Conservation (phyloP, 2,329 filamentous ascomycete genomes). For the Monilinia vaccinii-corymbosi region DNA sequence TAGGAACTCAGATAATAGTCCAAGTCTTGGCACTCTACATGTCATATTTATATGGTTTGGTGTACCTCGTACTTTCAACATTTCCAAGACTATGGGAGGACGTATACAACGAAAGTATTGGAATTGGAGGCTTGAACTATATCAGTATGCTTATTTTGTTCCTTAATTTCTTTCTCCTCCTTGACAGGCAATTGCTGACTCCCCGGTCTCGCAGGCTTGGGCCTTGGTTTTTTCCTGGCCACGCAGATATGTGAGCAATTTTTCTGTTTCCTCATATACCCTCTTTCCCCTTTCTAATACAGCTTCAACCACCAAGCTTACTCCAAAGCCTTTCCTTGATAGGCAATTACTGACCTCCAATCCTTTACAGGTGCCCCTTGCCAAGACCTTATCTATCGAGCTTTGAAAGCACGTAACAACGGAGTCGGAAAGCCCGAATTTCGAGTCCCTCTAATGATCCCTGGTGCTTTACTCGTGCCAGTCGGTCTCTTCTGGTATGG, state of each 20-base stretch:
- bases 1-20: constrained; percentile 42
- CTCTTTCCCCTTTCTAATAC: background rate
- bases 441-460: constrained; percentile 50
- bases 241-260: background rate
- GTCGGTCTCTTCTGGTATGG: constrained; percentile 49
- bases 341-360: background rate
- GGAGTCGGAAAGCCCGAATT: constrained; percentile 44
- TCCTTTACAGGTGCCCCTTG: constrained; percentile 23
- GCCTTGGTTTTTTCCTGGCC: background rate
- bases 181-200: no score
- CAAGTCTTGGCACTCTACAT: constrained; percentile 44
- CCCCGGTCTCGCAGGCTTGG: no score
- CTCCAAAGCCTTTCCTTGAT: constrained; percentile 5
- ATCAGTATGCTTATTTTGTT: constrained; percentile 24
- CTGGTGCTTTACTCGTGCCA: constrained; percentile 45
- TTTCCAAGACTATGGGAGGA: constrained; percentile 49
- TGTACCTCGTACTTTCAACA: constrained; percentile 49
- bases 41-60: constrained; percentile 42
- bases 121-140: constrained; percentile 49
- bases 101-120: constrained; percentile 45
- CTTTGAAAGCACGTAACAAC: constrained; percentile 24
- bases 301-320: background rate
- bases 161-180: background rate
- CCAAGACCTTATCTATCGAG: constrained; percentile 27
- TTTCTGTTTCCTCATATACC: background rate